Evolutionary conservation across 164 flowering plant genomes (phyloP), one percentile per base, ranked within the genome.

Genomic region (Santalum album): DNA sequence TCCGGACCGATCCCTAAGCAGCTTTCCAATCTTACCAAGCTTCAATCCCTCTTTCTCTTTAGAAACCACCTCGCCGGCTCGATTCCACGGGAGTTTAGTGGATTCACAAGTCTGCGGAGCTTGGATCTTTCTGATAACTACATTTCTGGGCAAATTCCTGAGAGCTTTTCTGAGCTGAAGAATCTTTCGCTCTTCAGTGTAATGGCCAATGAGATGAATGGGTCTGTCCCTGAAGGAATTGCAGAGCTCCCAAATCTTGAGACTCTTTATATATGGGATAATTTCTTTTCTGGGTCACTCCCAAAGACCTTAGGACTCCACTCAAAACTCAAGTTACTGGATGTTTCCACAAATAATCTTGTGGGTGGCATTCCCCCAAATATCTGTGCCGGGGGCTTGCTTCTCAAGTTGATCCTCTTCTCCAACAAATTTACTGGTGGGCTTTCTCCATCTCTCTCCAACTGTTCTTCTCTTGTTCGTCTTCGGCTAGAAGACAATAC

Each of bases 71-170:
- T 92, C 49, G 66, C 48, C 36, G 96, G 96, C 15, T 10, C 27
- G 19, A 57, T 92, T 40, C 96, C 99, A 25, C n/a, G 25, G 53
- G 81, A 84, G 49, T 65, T 92, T 12, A 62, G 90, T 63, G 65
- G 46, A 42, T 61, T 87, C 35, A 53, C 12, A 2, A 14, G 72
- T 44, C 84, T 92, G 0, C 29, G 61, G 25, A 77, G 66, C 69
- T 75, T 92, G 61, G 99, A 92, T 78, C 87, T 92, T 55, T 92
- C 99, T 36, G 97, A 84, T 59, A 92, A 92, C 49, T 65, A 35
- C 0, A 64, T 92, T 54, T 72, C 87, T 14, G 99, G 96, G 49
- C 61, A 80, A 4, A 84, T 92, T 26, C 99, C 96, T 0, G 77
- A 79, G 51, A 80, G 83, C 49, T 80, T 92, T 62, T 69, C 80